These are phyloP conservation scores for Capsicum rhomboideum DNA, from an alignment of 257 asterid genomes.

Conservation along the genomic window DNA sequence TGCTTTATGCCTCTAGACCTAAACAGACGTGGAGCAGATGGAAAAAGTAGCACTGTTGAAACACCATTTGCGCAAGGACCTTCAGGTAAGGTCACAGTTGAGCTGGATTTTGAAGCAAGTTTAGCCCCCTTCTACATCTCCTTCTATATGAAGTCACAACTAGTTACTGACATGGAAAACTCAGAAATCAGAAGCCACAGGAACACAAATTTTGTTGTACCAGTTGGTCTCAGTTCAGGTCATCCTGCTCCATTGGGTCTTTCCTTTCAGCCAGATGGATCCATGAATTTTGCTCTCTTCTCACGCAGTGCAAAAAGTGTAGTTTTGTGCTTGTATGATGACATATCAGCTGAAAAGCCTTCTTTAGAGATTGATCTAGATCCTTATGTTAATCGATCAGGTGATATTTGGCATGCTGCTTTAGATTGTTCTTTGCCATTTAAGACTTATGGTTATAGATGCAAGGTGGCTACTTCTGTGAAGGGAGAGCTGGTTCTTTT, in stretches of 20 bases:
- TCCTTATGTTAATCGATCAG: constrained; percentile 72
- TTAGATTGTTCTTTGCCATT: constrained; percentile 40
- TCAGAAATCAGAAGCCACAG: constrained; percentile 61
- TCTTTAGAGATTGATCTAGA: constrained; percentile 88
- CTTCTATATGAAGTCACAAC: constrained; percentile 38
- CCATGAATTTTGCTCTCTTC: constrained; percentile 60
- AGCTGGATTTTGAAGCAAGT: constrained; percentile 57
- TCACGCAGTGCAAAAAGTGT: constrained; percentile 59
- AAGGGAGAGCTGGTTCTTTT: constrained; percentile 40
- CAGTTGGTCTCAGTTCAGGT: constrained; percentile 86
- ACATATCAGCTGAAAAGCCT: constrained; percentile 42
- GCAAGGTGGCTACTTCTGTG: constrained; percentile 28
- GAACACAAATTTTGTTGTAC: constrained; percentile 61
- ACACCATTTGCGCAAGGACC: constrained; percentile 47
- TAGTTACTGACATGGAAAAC: constrained; percentile 12
- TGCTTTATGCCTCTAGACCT: constrained; percentile 42
- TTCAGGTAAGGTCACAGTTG: constrained; percentile 32
- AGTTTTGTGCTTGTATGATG: constrained; percentile 66
- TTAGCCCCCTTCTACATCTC: constrained; percentile 69
- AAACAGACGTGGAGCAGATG: constrained; percentile 20
- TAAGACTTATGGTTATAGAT: constrained; percentile 71
- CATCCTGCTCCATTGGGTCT: constrained; percentile 66
- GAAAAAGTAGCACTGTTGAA: constrained; percentile 23
- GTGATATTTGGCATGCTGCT: constrained; percentile 84
- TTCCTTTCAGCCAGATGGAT: constrained; percentile 50